A percentile compares a stretch with the other conserved stretches of the same genome.
These are phyloP conservation scores for Neobulgaria alba DNA, from an alignment of 2,329 filamentous ascomycete genomes.

Conservation along the genomic window DNA sequence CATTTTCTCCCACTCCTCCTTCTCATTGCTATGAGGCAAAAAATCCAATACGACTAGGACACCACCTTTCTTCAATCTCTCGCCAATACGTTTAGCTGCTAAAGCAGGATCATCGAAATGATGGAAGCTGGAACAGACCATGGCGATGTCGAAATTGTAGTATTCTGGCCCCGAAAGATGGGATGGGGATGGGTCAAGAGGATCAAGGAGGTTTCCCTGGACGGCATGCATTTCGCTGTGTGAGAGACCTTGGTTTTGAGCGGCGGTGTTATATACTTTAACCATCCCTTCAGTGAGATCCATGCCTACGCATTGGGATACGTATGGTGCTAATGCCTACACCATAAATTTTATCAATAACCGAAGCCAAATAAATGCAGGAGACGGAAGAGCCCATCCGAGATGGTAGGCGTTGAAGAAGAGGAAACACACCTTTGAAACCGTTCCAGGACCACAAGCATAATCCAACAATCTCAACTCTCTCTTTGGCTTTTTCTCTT, in stretches of 20 bases:
- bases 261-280: slow-evolving; percentile 53
- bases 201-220: slow-evolving; percentile 47
- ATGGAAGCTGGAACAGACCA: slow-evolving; percentile 55
- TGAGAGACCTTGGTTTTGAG: slow-evolving; percentile 44
- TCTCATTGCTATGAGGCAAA: slow-evolving; percentile 49
- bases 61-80: slow-evolving; percentile 56
- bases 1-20: slow-evolving; percentile 1
- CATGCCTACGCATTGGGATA: slow-evolving; percentile 56
- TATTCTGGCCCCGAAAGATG: slow-evolving; percentile 48
- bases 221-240: slow-evolving; percentile 46
- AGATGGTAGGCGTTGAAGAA: too few relatives aligned
- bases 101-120: slow-evolving; percentile 58
- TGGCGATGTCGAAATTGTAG: slow-evolving; percentile 59
- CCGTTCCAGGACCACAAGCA: slow-evolving; percentile 62
- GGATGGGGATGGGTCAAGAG: slow-evolving; percentile 39
- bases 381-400: too few relatives aligned
- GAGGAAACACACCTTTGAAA: slow-evolving; percentile 47
- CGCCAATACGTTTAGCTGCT: slow-evolving; percentile 48
- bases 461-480: slow-evolving; percentile 59
- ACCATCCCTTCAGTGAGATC: slow-evolving; percentile 68
- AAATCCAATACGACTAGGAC: slow-evolving; percentile 63
- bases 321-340: slow-evolving; percentile 51
- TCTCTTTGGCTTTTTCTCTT: slow-evolving; percentile 6
- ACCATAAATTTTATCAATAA: not conserved
- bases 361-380: not conserved